Evolutionary conservation across 2,329 filamentous ascomycete species (phyloP).

Genomic region (Scorias spongiosa): DNA sequence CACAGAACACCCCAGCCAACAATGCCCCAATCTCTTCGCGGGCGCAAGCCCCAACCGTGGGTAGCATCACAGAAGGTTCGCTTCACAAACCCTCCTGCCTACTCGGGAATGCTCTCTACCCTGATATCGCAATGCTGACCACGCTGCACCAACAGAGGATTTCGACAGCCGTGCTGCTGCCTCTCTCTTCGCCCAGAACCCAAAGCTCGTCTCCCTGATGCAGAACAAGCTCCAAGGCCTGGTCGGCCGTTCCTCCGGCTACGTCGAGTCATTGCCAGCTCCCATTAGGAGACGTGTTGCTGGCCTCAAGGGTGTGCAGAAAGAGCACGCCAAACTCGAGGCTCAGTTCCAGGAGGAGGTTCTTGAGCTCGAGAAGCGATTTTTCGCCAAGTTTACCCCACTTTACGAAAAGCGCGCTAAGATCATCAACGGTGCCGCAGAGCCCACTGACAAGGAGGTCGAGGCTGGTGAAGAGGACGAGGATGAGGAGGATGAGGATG

Average conservation of each 20-base stretch:
- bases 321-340: conserved; percentile 96
- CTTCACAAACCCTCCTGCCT: conserved; percentile 10
- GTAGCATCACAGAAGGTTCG: conserved; percentile 95
- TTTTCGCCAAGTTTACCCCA: conserved; percentile 96
- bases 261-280: conserved; percentile 86
- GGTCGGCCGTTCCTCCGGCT: conserved; percentile 88
- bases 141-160: conserved; percentile 50
- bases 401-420: conserved; percentile 88
- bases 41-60: conserved; percentile 83
- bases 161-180: conserved; percentile 75
- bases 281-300: conserved; percentile 85
- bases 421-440: conserved; percentile 74
- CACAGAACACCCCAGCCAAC: conserved; percentile 92
- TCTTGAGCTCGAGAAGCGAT: conserved; percentile 96
- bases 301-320: conserved; percentile 94
- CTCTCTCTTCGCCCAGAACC: conserved; percentile 90
- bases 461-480: conserved; percentile 70
- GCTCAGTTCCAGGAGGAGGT: conserved; percentile 98
- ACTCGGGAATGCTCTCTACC: background rate
- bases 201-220: conserved; percentile 89
- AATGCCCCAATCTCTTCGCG: conserved; percentile 96
- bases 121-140: conserved; percentile 7
- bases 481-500: conserved; percentile 47
- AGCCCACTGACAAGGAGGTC: conserved; percentile 79
- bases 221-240: conserved; percentile 89